A percentile compares a stretch with the other conserved stretches of the same genome.
Conservation (phyloP, 805 yeast species). For the Torulaspora indica region DNA sequence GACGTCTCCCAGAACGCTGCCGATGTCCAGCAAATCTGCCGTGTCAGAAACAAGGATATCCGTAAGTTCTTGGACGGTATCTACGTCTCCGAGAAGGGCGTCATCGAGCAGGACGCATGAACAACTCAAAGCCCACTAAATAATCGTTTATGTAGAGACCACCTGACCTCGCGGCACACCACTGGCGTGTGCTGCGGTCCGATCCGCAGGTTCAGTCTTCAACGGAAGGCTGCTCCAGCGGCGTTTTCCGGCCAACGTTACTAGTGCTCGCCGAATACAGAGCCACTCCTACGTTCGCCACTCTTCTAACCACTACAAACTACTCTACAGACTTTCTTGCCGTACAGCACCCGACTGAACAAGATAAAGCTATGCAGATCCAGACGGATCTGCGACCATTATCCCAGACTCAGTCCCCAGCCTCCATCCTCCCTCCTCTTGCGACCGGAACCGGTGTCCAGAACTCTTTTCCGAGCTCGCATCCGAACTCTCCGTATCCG, state of each 20-base stretch:
- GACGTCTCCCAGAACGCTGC: constrained; percentile 16
- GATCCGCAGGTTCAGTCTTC: not conserved
- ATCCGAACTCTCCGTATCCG: constrained; percentile 1
- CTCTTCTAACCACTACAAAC: not conserved
- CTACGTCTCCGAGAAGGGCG: constrained; percentile 95
- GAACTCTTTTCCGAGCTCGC: constrained; percentile 5
- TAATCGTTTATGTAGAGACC: not conserved
- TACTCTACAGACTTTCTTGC: not conserved
- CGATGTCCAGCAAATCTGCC: constrained; percentile 85
- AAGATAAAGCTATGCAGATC: constrained; percentile 1
- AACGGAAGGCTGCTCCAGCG: not conserved
- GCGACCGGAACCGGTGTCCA: not conserved
- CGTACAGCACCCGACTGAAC: too few species aligned
- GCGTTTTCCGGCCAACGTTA: constrained; percentile 20
- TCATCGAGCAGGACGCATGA: constrained; percentile 53
- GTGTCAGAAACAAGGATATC: constrained; percentile 99
- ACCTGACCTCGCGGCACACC: not conserved
- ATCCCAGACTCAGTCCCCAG: not conserved
- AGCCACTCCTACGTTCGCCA: constrained; percentile 25
- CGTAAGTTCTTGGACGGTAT: constrained; percentile 99
- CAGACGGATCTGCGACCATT: constrained; percentile 1
- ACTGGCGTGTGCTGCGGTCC: too few species aligned
- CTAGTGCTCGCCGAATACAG: constrained; percentile 29
- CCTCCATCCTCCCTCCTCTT: not conserved
- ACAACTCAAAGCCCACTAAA: too few species aligned